Evolutionary conservation across 495 filamentous ascomycete genomes (phyloP).

Genomic region (Penicillium daleae): DNA sequence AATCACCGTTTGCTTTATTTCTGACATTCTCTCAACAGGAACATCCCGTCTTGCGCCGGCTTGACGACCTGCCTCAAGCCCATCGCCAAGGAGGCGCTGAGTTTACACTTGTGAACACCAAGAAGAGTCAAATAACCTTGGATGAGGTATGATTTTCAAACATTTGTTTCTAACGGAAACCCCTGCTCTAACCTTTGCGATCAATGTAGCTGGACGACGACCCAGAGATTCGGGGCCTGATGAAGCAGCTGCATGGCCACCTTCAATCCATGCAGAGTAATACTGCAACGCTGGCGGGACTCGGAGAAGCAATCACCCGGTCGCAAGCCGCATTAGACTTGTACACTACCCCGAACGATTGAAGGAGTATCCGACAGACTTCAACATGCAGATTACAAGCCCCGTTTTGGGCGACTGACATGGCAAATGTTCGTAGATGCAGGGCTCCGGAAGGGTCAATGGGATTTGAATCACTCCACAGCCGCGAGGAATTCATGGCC

Average conservation of each 20-base stretch:
- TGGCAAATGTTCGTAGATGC: not conserved
- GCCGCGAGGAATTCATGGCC: not conserved
- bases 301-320: slow-evolving; percentile 54
- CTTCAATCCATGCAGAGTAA: slow-evolving; percentile 62
- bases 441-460: not conserved
- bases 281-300: slow-evolving; percentile 52
- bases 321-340: slow-evolving; percentile 56
- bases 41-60: slow-evolving; percentile 46
- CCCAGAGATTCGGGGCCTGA: slow-evolving; percentile 37
- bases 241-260: slow-evolving; percentile 57
- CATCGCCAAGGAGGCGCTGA: slow-evolving; percentile 26
- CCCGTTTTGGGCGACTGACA: not conserved
- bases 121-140: slow-evolving; percentile 29
- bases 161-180: not conserved
- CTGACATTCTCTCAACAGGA: slow-evolving; percentile 34
- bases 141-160: slow-evolving; percentile 35
- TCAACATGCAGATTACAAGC: not conserved
- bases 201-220: slow-evolving; percentile 44
- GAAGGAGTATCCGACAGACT: slow-evolving; percentile 21
- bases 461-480: not conserved
- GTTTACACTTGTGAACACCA: slow-evolving; percentile 33
- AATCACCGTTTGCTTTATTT: not conserved
- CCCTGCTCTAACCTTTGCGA: slow-evolving; percentile 13
- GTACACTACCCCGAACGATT: slow-evolving; percentile 41
- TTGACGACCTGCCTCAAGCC: slow-evolving; percentile 29